These are phyloP conservation scores for Thelephora aurantiotincta DNA, from an alignment of 768 basidiomycete species.

Conservation along the genomic window DNA sequence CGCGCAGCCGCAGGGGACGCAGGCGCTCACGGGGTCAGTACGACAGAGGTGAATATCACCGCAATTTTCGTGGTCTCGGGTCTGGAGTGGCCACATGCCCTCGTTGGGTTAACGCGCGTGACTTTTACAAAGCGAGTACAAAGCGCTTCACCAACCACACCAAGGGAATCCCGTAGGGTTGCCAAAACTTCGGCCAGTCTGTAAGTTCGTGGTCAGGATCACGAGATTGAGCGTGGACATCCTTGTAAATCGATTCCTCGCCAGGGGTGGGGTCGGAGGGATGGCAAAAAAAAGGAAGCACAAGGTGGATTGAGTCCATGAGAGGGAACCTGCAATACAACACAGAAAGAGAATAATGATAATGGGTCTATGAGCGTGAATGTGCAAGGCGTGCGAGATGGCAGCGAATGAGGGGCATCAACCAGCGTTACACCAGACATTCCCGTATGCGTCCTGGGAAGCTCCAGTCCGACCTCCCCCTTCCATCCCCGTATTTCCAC, in stretches of 20 bases:
- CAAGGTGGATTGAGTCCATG: too few relatives aligned
- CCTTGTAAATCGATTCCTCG: constrained; percentile 55
- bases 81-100: too few relatives aligned
- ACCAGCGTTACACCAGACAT: constrained; percentile 55
- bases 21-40: too few relatives aligned
- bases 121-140: constrained; percentile 38
- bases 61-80: too few relatives aligned
- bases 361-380: too few relatives aligned
- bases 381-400: too few relatives aligned
- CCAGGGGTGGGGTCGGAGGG: constrained; percentile 22
- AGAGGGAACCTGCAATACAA: too few relatives aligned
- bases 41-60: too few relatives aligned
- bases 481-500: constrained; percentile 27
- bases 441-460: constrained; percentile 56
- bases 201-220: constrained; percentile 42
- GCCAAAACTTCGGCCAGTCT: constrained; percentile 43
- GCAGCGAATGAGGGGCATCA: neutral
- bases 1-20: too few relatives aligned
- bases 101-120: too few relatives aligned
- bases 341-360: too few relatives aligned
- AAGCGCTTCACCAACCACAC: constrained; percentile 53
- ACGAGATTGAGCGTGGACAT: constrained; percentile 51
- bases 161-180: constrained; percentile 34
- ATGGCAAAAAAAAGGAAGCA: too few relatives aligned
- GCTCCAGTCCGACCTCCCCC: constrained; percentile 36